Conservation (phyloP, 2,329 filamentous ascomycete genomes). For the Capronia coronata region DNA sequence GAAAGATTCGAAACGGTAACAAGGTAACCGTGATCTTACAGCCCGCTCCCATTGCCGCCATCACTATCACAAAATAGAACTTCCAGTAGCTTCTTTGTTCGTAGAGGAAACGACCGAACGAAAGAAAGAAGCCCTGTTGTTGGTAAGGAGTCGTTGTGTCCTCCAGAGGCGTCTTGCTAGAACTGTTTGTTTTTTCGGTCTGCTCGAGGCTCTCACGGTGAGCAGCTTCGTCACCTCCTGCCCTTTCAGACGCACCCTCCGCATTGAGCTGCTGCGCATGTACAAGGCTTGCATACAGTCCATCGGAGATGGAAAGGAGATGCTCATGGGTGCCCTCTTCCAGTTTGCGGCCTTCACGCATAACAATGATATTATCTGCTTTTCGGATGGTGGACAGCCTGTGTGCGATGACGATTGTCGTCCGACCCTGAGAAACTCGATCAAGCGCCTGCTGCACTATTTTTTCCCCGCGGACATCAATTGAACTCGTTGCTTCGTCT, state of each 20-base stretch:
- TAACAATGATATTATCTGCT: conserved; percentile 71
- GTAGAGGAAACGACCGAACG: conserved; percentile 32
- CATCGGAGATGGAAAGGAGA: conserved; percentile 53
- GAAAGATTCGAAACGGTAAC: too few species aligned
- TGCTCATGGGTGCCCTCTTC: conserved; percentile 71
- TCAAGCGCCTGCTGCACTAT: conserved; percentile 52
- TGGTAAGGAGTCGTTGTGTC: conserved; percentile 14
- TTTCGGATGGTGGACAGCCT: conserved; percentile 66
- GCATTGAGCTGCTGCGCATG: conserved; percentile 27
- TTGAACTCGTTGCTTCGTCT: conserved; percentile 69
- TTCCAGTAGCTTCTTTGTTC: conserved; percentile 33
- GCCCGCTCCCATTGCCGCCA: conserved; percentile 32
- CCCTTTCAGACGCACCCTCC: conserved; percentile 36
- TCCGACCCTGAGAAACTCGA: conserved; percentile 54
- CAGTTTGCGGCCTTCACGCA: conserved; percentile 62
- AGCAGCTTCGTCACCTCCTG: conserved; percentile 5
- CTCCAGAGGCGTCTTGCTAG: conserved; percentile 4
- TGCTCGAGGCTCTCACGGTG: conserved; percentile 10
- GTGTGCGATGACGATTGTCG: conserved; percentile 72
- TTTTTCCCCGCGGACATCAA: conserved; percentile 50
- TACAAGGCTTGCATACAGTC: conserved; percentile 51
- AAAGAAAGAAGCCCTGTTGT: conserved; percentile 25
- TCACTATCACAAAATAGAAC: conserved; percentile 29
- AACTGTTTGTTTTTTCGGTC: conserved; percentile 9
- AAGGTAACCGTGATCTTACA: too few species aligned